phyloP scores from a whole-genome alignment of 2,329 filamentous ascomycete species.

The Cercospora sojina region DNA sequence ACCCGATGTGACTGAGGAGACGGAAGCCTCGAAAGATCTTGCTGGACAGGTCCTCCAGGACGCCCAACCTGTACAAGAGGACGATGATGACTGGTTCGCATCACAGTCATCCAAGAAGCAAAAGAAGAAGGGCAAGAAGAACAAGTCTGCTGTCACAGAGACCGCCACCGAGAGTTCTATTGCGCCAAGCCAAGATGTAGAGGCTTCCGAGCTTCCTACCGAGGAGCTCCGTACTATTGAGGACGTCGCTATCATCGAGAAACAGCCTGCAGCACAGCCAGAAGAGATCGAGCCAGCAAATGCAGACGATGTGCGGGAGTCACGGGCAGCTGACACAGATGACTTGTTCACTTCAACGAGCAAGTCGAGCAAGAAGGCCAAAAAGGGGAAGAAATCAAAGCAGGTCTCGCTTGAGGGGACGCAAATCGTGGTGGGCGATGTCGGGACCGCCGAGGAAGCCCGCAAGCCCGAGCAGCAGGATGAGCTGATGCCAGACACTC shows the following conservation, averaged over 20 bases:
- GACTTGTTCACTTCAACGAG: not conserved
- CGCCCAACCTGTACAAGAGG: not conserved
- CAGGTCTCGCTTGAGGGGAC: slow-evolving; percentile 1
- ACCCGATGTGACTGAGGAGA: not conserved
- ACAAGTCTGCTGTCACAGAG: slow-evolving; percentile 23
- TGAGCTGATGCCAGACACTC: not conserved
- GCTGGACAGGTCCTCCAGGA: not conserved
- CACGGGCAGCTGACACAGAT: not conserved
- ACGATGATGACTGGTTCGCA: slow-evolving; percentile 18
- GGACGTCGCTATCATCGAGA: not conserved
- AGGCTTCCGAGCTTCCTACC: not conserved
- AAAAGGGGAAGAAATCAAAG: slow-evolving; percentile 26
- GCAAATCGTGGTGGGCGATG: not conserved
- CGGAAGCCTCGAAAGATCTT: not conserved
- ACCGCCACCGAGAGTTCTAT: not conserved
- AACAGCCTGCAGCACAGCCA: not conserved
- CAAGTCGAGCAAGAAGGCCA: slow-evolving; percentile 21
- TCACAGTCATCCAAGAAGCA: slow-evolving; percentile 27
- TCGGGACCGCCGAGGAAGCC: not conserved
- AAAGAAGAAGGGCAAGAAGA: slow-evolving; percentile 37
- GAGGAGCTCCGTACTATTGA: not conserved
- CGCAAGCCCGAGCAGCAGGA: not conserved
- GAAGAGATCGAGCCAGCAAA: not conserved
- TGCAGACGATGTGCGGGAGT: not conserved
- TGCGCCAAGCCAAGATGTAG: not conserved